Base-by-base conservation (phyloP, 768 basidiomycete genomes). In the Tricholoma hemisulphureum region DNA sequence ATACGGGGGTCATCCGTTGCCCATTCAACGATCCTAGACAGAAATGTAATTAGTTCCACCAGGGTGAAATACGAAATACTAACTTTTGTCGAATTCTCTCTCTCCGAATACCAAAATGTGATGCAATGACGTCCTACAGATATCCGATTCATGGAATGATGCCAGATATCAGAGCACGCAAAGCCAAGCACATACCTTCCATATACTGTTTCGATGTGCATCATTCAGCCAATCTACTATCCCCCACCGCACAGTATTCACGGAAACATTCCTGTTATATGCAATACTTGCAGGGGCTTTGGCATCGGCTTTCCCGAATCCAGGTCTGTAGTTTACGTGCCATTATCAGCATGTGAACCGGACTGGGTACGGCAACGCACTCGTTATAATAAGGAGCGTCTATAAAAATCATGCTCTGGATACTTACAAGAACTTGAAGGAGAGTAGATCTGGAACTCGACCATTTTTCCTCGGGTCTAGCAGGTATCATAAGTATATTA, bases 381-480 rank as follows among this genome's bases (percentile, higher is more conserved):
- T 84, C 83, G 62, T 84, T 85, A 68, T 77, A 84, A 63, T 77
- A 85, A 2, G 83, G 82, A 11, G 75, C 60, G 34, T 84, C 81
- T 20, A 82, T 75, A 31, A 83, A 67, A 57, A 83, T 84, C 82
- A 83, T 84, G 66, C 79, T 79, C 66, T 83, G 83, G 23, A 84
- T 83, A 54, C 80, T 81, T 31, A 85, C 78, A 16, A 84, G 69
- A 16, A 83, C 82, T 65, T 84, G 83, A 34, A 84, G 70, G 20
- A 85, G 66, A 8, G 83, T 84, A n/a, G 80, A 83, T 51, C 78
- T 77, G 43, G 70, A 64, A 4, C 46, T 48, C 7, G 69, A 71
- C 83, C 83, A 85, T 63, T 80, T 67, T 65, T 73, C 73, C 58
- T 73, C 72, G 51, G 71, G 69, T 2, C 73, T 73, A 55, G 49